These are phyloP conservation scores for Phycomyces blakesleeanus DNA, from an alignment of 192 early-diverging fungal genomes.

Conservation along the genomic window DNA sequence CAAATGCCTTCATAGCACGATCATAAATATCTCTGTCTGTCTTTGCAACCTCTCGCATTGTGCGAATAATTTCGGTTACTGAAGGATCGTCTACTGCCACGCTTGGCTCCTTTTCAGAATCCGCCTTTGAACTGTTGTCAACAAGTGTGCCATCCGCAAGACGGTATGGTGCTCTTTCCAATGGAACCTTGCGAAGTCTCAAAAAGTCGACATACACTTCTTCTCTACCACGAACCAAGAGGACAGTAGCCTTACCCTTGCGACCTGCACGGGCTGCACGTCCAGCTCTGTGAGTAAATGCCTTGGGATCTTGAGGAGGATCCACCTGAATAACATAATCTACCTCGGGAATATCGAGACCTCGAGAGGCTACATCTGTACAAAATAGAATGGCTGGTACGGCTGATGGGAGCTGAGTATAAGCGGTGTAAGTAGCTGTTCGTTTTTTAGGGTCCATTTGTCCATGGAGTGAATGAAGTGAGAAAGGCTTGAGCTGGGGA, in stretches of 20 bases:
- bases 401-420: constrained; percentile 58
- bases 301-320: constrained; percentile 93
- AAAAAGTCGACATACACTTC: constrained; percentile 88
- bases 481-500: constrained; percentile 46
- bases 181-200: constrained; percentile 84
- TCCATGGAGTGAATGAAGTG: constrained; percentile 81
- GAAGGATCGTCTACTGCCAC: constrained; percentile 38
- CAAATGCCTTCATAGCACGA: constrained; percentile 79
- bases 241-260: constrained; percentile 81
- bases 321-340: constrained; percentile 94
- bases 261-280: constrained; percentile 88
- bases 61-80: constrained; percentile 48
- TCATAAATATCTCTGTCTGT: constrained; percentile 80
- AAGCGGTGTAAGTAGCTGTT: constrained; percentile 74
- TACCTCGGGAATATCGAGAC: constrained; percentile 93
- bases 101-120: constrained; percentile 27
- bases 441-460: constrained; percentile 90
- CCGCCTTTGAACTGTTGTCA: constrained; percentile 30
- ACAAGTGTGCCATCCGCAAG: constrained; percentile 36
- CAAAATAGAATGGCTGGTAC: constrained; percentile 79
- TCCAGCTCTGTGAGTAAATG: constrained; percentile 93
- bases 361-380: constrained; percentile 94
- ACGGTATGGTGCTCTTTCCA: constrained; percentile 48
- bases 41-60: constrained; percentile 52
- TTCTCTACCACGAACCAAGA: constrained; percentile 77